Evolutionary conservation across 495 filamentous ascomycete species (phyloP).

Genomic region (Trichoderma gamsii): DNA sequence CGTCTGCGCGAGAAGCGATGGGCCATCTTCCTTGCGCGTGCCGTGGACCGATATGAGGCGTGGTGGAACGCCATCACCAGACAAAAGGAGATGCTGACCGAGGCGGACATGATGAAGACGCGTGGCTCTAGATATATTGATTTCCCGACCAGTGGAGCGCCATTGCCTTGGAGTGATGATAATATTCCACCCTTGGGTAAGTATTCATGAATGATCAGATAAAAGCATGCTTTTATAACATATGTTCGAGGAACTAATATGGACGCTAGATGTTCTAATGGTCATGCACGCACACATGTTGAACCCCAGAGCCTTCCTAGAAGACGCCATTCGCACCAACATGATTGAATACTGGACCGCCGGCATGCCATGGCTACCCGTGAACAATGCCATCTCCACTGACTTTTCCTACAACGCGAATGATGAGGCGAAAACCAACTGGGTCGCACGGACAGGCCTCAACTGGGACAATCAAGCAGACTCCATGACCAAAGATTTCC

Average conservation of each 20-base stretch:
- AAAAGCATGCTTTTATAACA: neutral
- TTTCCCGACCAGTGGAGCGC: slow-evolving; percentile 20
- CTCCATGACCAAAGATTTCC: slow-evolving; percentile 38
- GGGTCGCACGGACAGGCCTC: slow-evolving; percentile 45
- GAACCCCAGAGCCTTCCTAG: slow-evolving; percentile 70
- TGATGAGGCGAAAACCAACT: slow-evolving; percentile 38
- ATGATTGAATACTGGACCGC: slow-evolving; percentile 55
- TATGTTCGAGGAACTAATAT: neutral
- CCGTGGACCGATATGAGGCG: slow-evolving; percentile 62
- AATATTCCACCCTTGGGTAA: slow-evolving; percentile 39
- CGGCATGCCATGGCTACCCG: slow-evolving; percentile 64
- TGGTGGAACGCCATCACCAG: slow-evolving; percentile 56
- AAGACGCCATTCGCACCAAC: slow-evolving; percentile 65
- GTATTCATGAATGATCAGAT: slow-evolving; percentile 3
- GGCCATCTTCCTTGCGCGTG: slow-evolving; percentile 67
- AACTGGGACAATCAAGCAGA: slow-evolving; percentile 57
- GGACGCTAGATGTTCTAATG: slow-evolving; percentile 68
- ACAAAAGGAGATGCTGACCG: slow-evolving; percentile 26
- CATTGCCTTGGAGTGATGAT: slow-evolving; percentile 26
- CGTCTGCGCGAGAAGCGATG: slow-evolving; percentile 71
- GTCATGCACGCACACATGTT: slow-evolving; percentile 87
- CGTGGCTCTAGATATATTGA: slow-evolving; percentile 20
- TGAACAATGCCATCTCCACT: slow-evolving; percentile 61
- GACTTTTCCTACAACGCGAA: slow-evolving; percentile 56
- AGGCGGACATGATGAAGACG: slow-evolving; percentile 24